phyloP scores from a whole-genome alignment of 2,329 filamentous ascomycete genomes.

The Aspergillus fischeri region DNA sequence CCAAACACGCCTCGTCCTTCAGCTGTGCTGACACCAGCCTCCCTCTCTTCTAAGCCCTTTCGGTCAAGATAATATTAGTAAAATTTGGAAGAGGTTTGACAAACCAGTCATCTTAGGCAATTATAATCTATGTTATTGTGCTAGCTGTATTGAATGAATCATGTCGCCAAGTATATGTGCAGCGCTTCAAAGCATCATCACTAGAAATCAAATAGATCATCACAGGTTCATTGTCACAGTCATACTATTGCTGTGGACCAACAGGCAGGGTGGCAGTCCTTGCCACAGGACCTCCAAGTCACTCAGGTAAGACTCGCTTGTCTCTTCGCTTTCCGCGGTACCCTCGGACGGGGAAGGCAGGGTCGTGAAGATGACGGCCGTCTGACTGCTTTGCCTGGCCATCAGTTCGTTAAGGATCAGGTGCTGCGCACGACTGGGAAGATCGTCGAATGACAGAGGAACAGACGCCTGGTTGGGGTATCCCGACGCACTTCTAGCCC shows the following conservation, averaged over 20 bases:
- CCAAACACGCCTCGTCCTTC: not conserved
- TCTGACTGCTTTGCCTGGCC: constrained; percentile 60
- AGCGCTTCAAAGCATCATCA: not conserved
- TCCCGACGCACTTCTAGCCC: constrained; percentile 36
- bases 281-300: constrained; percentile 76
- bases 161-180: not conserved
- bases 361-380: constrained; percentile 78
- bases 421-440: constrained; percentile 80
- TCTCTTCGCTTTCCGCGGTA: constrained; percentile 65
- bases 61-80: not conserved
- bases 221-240: constrained; percentile 62
- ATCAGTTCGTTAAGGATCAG: constrained; percentile 84
- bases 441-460: constrained; percentile 77
- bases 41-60: not conserved
- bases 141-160: not conserved
- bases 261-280: constrained; percentile 67
- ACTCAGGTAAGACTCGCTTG: constrained; percentile 69
- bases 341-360: constrained; percentile 76
- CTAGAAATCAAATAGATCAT: constrained; percentile 13
- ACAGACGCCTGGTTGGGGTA: constrained; percentile 59
- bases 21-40: not conserved
- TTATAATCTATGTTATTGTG: not conserved
- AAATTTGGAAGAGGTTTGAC: too few relatives aligned
- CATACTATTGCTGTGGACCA: constrained; percentile 86
- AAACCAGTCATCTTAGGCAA: not conserved